Conservation (phyloP, 2,329 filamentous ascomycete species). For the Tolypocladium ovalisporum region DNA sequence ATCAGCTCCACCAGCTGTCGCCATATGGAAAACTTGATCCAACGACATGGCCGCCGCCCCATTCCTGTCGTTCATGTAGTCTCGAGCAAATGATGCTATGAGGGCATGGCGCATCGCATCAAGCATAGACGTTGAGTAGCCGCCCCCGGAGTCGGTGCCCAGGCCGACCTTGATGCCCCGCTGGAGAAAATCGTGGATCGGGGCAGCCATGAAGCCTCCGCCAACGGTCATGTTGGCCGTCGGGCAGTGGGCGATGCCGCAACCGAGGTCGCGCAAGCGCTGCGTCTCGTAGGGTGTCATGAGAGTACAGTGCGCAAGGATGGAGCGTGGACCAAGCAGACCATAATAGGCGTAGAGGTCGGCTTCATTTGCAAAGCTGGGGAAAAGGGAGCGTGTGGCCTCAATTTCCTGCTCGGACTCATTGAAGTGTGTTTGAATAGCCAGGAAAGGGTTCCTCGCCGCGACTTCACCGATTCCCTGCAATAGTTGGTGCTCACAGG, state of each 20-base stretch:
- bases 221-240: conserved; percentile 53
- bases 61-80: conserved; percentile 30
- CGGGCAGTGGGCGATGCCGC: conserved; percentile 54
- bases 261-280: conserved; percentile 32
- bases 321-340: conserved; percentile 42
- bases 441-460: conserved; percentile 31
- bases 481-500: conserved; percentile 44
- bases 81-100: conserved; percentile 39
- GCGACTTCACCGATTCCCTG: conserved; percentile 44
- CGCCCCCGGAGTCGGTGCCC: conserved; percentile 54
- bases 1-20: conserved; percentile 48
- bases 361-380: conserved; percentile 42
- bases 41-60: conserved; percentile 29
- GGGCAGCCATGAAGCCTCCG: conserved; percentile 51
- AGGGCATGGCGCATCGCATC: conserved; percentile 48
- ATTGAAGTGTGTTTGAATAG: conserved; percentile 59
- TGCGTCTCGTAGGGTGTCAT: conserved; percentile 45
- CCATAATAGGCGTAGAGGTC: conserved; percentile 47
- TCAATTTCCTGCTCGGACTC: conserved; percentile 50
- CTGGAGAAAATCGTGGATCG: conserved; percentile 44
- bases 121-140: conserved; percentile 49
- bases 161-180: conserved; percentile 54
- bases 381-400: conserved; percentile 44
- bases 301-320: conserved; percentile 57
- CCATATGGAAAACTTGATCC: conserved; percentile 46